Evolutionary conservation across 257 asterid genomes (phyloP).

Genomic region (Ligustrum vulgare): DNA sequence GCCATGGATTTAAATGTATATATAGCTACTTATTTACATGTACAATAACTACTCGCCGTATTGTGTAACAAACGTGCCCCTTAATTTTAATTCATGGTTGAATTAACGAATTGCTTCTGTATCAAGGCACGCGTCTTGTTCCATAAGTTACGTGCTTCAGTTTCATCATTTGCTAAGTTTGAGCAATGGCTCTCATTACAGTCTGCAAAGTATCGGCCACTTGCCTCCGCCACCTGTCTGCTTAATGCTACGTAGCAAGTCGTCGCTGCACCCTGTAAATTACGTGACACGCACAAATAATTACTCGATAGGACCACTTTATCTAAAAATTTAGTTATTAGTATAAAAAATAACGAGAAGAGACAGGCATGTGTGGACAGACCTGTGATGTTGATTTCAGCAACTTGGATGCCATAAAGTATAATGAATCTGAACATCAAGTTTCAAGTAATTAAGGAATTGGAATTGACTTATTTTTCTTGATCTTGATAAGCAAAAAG

Average conservation of each 20-base stretch:
- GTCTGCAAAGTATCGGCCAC: slow-evolving; percentile 84
- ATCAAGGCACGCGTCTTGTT: slow-evolving; percentile 62
- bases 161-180: slow-evolving; percentile 54
- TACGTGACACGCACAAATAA: background rate
- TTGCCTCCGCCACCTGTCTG: slow-evolving; percentile 44
- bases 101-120: slow-evolving; percentile 50
- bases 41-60: background rate
- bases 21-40: background rate
- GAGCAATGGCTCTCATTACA: slow-evolving; percentile 80
- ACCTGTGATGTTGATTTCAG: slow-evolving; percentile 96
- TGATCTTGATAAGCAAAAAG: slow-evolving; percentile 13
- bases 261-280: slow-evolving; percentile 85
- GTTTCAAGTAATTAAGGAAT: background rate
- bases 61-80: slow-evolving; percentile 10
- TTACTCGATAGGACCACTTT: background rate
- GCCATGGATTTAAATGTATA: background rate
- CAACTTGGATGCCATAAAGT: slow-evolving; percentile 86
- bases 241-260: slow-evolving; percentile 81
- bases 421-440: slow-evolving; percentile 67
- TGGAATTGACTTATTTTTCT: slow-evolving; percentile 21
- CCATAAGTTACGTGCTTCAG: slow-evolving; percentile 60
- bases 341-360: background rate
- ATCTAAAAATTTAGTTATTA: background rate
- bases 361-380: slow-evolving; percentile 37
- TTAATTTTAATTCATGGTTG: slow-evolving; percentile 28